These are phyloP conservation scores for Ganoderma meredithae DNA, from an alignment of 1,284 basidiomycete species.

Conservation along the genomic window DNA sequence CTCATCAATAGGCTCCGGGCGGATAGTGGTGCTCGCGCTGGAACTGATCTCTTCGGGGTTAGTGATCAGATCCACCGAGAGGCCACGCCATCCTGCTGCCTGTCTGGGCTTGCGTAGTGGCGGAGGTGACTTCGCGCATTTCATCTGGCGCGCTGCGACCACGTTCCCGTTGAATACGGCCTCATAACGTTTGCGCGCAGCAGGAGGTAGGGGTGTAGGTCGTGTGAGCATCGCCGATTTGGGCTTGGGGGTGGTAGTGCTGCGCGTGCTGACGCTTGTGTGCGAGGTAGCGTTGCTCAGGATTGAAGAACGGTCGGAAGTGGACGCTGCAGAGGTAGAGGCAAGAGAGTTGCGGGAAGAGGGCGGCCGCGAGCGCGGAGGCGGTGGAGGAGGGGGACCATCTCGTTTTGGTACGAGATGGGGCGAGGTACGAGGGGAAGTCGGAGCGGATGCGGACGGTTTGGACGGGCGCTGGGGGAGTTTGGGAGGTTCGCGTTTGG, in stretches of 20 bases:
- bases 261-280: conserved; percentile 49
- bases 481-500: conserved; percentile 53
- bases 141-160: conserved; percentile 51
- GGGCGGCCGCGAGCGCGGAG: conserved; percentile 31
- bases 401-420: conserved; percentile 34
- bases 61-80: conserved; percentile 76
- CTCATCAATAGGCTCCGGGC: conserved; percentile 44
- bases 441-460: conserved; percentile 31
- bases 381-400: conserved; percentile 35
- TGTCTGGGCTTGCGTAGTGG: conserved; percentile 57
- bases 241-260: conserved; percentile 35
- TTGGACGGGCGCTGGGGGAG: conserved; percentile 58
- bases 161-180: conserved; percentile 67
- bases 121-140: conserved; percentile 34
- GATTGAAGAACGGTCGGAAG: conserved; percentile 70
- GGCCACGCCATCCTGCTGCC: conserved; percentile 77
- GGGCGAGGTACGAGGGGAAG: conserved; percentile 33
- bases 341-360: conserved; percentile 37
- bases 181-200: conserved; percentile 71
- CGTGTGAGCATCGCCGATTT: conserved; percentile 46
- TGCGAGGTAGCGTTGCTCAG: conserved; percentile 60
- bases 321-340: conserved; percentile 44
- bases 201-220: conserved; percentile 69
- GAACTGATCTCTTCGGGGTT: conserved; percentile 46
- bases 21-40: conserved; percentile 33